A percentile compares a stretch with the other conserved stretches of the same genome.
These are phyloP conservation scores for Leishmania lainsoni DNA, from an alignment of 208 protist species.

Conservation along the genomic window DNA sequence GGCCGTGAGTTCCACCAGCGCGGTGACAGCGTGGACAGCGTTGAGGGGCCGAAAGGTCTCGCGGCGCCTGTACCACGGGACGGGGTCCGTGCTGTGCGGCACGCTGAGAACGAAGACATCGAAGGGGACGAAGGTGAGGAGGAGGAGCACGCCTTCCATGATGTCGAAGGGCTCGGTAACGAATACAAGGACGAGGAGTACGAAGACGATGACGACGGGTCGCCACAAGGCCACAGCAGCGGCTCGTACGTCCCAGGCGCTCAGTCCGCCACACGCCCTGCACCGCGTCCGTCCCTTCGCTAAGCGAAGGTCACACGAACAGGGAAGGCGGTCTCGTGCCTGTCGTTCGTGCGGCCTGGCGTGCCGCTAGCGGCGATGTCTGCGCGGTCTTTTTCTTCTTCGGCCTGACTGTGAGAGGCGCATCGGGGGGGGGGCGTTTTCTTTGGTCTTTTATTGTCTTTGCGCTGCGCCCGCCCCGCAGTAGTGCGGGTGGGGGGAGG, in stretches of 20 bases:
- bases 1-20: constrained; percentile 44
- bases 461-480: neutral
- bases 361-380: neutral
- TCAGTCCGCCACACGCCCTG: neutral
- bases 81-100: neutral
- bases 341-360: neutral
- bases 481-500: too few species aligned
- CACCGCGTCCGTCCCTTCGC: neutral
- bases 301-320: neutral
- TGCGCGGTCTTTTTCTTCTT: neutral
- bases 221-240: neutral
- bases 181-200: constrained; percentile 18
- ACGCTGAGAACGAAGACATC: neutral
- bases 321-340: neutral
- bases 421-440: neutral
- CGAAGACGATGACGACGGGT: constrained; percentile 33
- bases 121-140: neutral
- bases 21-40: constrained; percentile 6
- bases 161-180: constrained; percentile 11
- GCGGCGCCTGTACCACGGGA: neutral
- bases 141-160: constrained; percentile 9
- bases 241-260: neutral
- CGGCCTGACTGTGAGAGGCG: neutral
- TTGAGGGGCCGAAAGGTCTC: neutral
- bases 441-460: too few species aligned